Evolutionary conservation across 1,139 yeast genomes (phyloP), one percentile per base, ranked within the genome.

Genomic region (Hyphopichia buzzinii): DNA sequence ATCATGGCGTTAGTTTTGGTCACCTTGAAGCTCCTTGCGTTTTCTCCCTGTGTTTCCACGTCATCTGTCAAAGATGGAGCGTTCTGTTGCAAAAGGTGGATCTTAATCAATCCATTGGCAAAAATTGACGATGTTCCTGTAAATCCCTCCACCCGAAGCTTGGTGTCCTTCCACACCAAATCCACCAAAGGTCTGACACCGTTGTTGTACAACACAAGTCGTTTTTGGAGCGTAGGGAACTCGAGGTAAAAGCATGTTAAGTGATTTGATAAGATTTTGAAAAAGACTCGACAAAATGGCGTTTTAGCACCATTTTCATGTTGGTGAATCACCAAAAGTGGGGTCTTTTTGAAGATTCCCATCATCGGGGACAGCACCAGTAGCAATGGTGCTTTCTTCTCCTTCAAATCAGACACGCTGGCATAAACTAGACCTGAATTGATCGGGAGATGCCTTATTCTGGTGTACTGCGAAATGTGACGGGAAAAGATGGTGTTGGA

Each of bases 111-210:
- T 1, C 67, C 64, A 35, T 57, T 62, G 7, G 71, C 72, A 41
- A 67, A 65, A 1, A 72, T 63, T 8, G 73, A 64, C 2, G 69
- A 50, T 3, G 67, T 61, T 0, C 71, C 72, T 3, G 70, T 56
- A 1, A 64, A 56, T 0, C 74, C 74, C 26, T 46, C 39, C 3
- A 64, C 48, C 21, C 74, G 50, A 19, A 67, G 47, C 36, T 62
- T 62, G 17, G 67, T 56, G 23, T 46, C 49, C 26, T 52, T 48
- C 46, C 54, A 57, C 19, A 46, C 39, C 23, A 63, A 53, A 41
- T 68, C 74, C 7, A 62, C 66, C 10, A 60, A 56, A 1, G 74
- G 72, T 30, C 51, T 54, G 25, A 58, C 44, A 26, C 64, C 62
- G 37, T 67, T 68, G 39, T 67, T 66, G 39, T 62, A 50, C 33